phyloP scores from a whole-genome alignment of 352 stramenopile species.

The Pythium plurisporium region DNA sequence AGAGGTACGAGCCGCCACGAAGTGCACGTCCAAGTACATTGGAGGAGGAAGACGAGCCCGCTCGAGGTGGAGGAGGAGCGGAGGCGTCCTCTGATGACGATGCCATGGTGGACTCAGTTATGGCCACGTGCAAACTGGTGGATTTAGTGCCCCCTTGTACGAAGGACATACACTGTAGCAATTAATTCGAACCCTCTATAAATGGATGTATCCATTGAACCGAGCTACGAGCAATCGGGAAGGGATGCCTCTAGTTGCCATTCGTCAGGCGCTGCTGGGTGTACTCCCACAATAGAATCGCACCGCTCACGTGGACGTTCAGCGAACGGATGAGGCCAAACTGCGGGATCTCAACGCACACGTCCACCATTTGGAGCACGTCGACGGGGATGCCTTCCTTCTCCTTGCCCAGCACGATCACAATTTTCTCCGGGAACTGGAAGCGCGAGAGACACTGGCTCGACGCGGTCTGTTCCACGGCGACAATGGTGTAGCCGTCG shows the following conservation, averaged over 20 bases:
- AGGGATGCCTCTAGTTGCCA: conserved; percentile 10
- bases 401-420: conserved; percentile 95
- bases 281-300: conserved; percentile 96
- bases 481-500: conserved; percentile 91
- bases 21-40: conserved; percentile 46
- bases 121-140: too few relatives aligned
- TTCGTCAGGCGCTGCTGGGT: conserved; percentile 77
- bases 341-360: conserved; percentile 97
- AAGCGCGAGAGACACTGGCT: conserved; percentile 84
- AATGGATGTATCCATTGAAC: too few relatives aligned
- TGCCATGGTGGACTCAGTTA: too few relatives aligned
- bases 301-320: conserved; percentile 97
- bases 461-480: conserved; percentile 92
- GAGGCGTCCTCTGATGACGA: too few relatives aligned
- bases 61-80: not conserved
- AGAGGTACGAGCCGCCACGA: conserved; percentile 67
- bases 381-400: conserved; percentile 96
- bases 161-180: too few relatives aligned
- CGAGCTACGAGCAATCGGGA: too few relatives aligned
- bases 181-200: too few relatives aligned
- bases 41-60: conserved; percentile 1
- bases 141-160: too few relatives aligned
- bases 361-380: conserved; percentile 93
- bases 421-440: conserved; percentile 85
- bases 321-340: conserved; percentile 95